Evolutionary conservation across 495 filamentous ascomycete species (phyloP).

Genomic region (Neurospora tetrasperma): DNA sequence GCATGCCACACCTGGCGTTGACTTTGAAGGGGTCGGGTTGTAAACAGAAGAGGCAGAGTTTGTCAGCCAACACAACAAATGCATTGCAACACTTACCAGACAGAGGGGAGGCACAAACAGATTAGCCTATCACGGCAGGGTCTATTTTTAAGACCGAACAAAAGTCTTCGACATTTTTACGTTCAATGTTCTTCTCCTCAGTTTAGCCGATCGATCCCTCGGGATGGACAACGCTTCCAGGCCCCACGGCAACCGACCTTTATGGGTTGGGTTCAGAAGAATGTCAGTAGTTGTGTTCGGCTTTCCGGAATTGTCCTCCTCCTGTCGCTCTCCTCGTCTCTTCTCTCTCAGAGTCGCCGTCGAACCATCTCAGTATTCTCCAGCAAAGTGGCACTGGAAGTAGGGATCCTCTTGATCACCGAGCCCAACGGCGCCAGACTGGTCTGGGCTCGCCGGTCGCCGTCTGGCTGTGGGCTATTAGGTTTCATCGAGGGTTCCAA

Average conservation of each 20-base stretch:
- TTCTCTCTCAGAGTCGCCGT: neutral
- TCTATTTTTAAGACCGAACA: neutral
- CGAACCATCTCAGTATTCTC: neutral
- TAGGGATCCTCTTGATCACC: neutral
- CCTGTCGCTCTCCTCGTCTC: too few relatives aligned
- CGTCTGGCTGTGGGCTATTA: neutral
- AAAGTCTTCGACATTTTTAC: neutral
- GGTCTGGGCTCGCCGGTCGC: neutral
- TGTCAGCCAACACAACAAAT: neutral
- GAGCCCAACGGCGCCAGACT: neutral
- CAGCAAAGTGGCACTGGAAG: neutral
- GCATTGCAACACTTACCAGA: neutral
- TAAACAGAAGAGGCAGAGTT: neutral
- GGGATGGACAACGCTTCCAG: neutral
- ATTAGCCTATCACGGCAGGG: neutral
- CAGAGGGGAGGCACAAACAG: neutral
- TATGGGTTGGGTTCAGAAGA: neutral
- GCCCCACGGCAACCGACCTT: neutral
- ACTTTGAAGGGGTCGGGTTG: neutral
- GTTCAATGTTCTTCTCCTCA: neutral
- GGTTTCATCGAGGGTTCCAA: neutral
- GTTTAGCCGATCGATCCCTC: neutral
- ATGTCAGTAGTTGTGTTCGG: neutral
- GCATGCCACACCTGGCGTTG: neutral
- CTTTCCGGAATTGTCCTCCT: neutral